Base-by-base conservation (phyloP, 2,329 filamentous ascomycete genomes). In the Aspergillus candidus region DNA sequence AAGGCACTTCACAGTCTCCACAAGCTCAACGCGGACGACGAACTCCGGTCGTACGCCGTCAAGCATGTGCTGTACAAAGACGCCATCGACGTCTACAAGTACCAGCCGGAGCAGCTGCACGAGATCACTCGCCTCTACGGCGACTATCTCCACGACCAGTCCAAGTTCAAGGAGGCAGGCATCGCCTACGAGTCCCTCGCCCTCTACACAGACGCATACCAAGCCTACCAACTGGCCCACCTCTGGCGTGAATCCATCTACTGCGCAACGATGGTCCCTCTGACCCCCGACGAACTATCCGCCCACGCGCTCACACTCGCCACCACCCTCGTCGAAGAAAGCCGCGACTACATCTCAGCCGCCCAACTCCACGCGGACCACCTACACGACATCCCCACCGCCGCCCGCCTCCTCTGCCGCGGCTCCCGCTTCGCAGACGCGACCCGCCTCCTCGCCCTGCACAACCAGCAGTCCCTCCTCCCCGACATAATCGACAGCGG, bases 191-290 rank as follows among this genome's bases (percentile, higher is more conserved):
- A 97, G 63, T 95, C 84, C 14, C 81, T 98, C 8, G 71, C 73
- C 11, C 80, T 90, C 61, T 88, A 86, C 59, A 62, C 72, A 14
- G 77, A 84, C 32, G 91, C 93, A 8, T 89, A 85, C 48, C 79
- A 82, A 57, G 87, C 86, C 61, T 98, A 96, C 69, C 83, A 87
- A 48, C 80, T 85, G 1, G 88, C 88, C 1, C 86, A 88, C 32
- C 78, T 86, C 68, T 98, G 93, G 93, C 88, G 87, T 41, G 91
- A 98, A 66, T 88, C 88, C 17, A 80, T 98, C 38, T 88, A 85
- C 55, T 81, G 81, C 37, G 90, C 90, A 4, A 79, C 82, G 43
- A 78, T 86, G 44, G 80, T 84, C 1, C 76, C 83, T 0, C 65
- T 89, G 4, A 73, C 81, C 0, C 57, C 73, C 1, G 71, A 75